Base-by-base conservation (phyloP, 805 yeast genomes). In the Naumovozyma castellii region DNA sequence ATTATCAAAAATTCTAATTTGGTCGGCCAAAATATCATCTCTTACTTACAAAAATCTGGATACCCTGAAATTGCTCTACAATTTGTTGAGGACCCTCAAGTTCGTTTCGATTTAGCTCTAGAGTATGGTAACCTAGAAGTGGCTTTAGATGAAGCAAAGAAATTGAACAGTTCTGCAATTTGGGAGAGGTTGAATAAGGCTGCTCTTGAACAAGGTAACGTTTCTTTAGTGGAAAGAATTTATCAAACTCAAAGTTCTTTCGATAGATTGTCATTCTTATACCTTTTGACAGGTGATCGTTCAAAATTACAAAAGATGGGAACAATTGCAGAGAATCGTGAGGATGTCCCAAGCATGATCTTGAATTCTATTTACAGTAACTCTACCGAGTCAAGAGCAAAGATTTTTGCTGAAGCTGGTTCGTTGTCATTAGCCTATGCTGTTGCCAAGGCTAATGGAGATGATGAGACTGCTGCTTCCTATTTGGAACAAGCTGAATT, bases 41-140 rank as follows among this genome's bases (percentile, higher is more conserved):
- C 94, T 3, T 92, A 90, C 61, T 72, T 92, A 55, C 95, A 92
- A 62, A 82, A 88, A 68, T 77, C 85, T 57, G 99, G 98, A 2
- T 90, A 82, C 60, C 97, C 98, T 19, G 99, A 92, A 65, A 80
- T 92, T 62, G 98, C 99, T 2, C 72, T 92, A 46, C 97, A 90
- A 63, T 94, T 92, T 57, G 98, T 92, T 39, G 83, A 87, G 64
- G 98, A 92, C 60, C 82, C 97, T 4, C 95, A 88, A 61, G 85
- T 97, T 32, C 77, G 95, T 63, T 90, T 92, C 55, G 98, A 92
- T 53, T 72, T 92, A 52, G 97, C 98, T 18, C 71, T 92, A 46
- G 97, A 92, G 66, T 84, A 95, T 58, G 90, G 95, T 50, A 84
- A 90, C 60, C 71, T 92, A 49, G 73, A 71, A 12, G 83, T 83